Base-by-base conservation (phyloP, 176 grass and related monocot genomes). In the Aegilops longissima region DNA sequence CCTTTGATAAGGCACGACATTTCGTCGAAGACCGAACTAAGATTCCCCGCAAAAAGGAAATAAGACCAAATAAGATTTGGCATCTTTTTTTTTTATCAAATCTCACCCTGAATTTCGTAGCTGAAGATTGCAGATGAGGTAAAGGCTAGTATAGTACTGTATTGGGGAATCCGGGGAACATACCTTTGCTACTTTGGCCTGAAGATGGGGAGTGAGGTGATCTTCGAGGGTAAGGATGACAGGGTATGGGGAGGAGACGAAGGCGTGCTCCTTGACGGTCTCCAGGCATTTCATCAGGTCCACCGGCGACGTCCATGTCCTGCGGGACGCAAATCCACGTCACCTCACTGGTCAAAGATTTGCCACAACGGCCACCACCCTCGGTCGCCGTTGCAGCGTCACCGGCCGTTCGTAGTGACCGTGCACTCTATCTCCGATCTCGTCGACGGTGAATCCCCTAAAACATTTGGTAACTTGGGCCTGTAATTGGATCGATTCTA, bases 171-270 rank as follows among this genome's bases (percentile, higher is more conserved):
- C 18, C 2, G 54, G 5, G 27, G 7, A 21, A 14, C 4, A 16
- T 45, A 95, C 96, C 92, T 83, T 86, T 85, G 96, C 92, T 27
- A 91, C 84, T 84, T 91, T 89, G 42, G 88, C 92, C 54, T 92
- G 96, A 79, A 98, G 93, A 56, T 82, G 34, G 7, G 90, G 78
- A 34, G 87, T 88, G 67, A 98, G 87, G 82, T 98, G 96, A 24
- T 98, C 93, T 89, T 98, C 96, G 18, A 98, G 54, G 75, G 96
- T 98, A 45, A 98, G 91, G 83, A 98, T 96, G 40, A 98, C 88
- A 1, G 96, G 96, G 89, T 93, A 98, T 13, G 84, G 81, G 12
- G 93, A 98, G 34, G 79, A 31, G 2, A 13, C 77, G 80, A 96
- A 98, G 17, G 96, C 92, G 85, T 95, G 45, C 76, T 96, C 88